Evolutionary conservation across 306 rosid genomes (phyloP).

Genomic region (Dalbergia oliveri): DNA sequence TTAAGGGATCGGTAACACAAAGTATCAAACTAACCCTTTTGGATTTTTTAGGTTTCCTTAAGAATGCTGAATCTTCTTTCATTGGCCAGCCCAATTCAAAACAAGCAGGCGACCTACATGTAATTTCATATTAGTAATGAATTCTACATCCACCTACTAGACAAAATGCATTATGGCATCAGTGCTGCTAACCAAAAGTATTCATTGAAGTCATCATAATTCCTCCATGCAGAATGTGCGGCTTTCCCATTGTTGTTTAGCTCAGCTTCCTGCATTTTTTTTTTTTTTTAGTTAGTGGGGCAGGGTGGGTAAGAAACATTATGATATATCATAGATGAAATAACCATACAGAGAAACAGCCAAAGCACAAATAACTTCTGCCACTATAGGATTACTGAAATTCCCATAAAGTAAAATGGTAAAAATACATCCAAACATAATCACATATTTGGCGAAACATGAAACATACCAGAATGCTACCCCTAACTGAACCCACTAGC

Average conservation of each 20-base stretch:
- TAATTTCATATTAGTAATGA: constrained; percentile 46
- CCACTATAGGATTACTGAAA: background rate
- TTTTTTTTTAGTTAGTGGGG: background rate
- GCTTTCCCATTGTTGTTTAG: constrained; percentile 86
- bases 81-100: constrained; percentile 93
- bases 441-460: too few species aligned
- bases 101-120: constrained; percentile 92
- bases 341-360: background rate
- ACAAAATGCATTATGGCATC: constrained; percentile 1
- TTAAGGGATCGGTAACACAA: constrained; percentile 1
- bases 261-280: constrained; percentile 73
- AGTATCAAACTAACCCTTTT: constrained; percentile 77
- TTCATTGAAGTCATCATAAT: constrained; percentile 97
- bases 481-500: too few species aligned
- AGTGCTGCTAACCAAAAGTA: constrained; percentile 82
- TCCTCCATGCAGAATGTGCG: constrained; percentile 98
- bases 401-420: constrained; percentile 14
- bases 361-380: constrained; percentile 5
- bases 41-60: constrained; percentile 61
- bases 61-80: constrained; percentile 62
- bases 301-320: background rate
- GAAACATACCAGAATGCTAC: too few species aligned
- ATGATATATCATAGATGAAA: background rate
- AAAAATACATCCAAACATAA: background rate
- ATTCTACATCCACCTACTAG: constrained; percentile 17